Base-by-base conservation (phyloP, 2,329 filamentous ascomycete genomes). In the Elsinoe fawcettii region DNA sequence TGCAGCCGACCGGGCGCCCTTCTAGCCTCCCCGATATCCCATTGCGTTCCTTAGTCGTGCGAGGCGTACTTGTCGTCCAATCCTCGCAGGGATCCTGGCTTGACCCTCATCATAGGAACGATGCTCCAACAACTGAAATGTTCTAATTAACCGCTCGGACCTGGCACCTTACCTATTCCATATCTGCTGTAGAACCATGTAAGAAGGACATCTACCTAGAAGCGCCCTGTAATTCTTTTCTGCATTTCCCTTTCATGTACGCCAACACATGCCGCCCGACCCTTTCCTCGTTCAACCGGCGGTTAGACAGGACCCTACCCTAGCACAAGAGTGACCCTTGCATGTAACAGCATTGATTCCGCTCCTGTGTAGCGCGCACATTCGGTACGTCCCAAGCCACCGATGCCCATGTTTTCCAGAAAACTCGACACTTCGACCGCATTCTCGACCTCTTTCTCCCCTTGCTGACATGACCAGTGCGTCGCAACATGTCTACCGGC, bases 401-500 rank as follows among this genome's bases (percentile, higher is more conserved):
- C 59, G 49, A 57, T 30, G 16, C 11, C 37, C 41, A 55, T 37
- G 41, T 44, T 43, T 37, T 46, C 41, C 27, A 46, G 55, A 23
- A 56, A 27, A 39, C 18, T 36, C 49, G 60, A 49, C 51, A 51
- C 57, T 59, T 39, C 43, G 57, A 46, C 59, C 59, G 32, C 43
- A 25, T 59, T 57, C 56, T 55, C 53, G 59, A 59, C 59, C 57
- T 44, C 30, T 55, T 53, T 9, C 39, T 23, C 41, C 51, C 60
- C 60, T 60, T 57, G 58, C 63, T 53, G 49, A 53, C 49, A 30
- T 39, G 25, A 7, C 22, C 49, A 65, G 61, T 61, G 60, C 47
- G 59, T 59, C 57, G 58, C 63, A 68, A 61, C 20, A 78, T 77
- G 75, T 77, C 75, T 53, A 53, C 32, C 30, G 49, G 49, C 12